phyloP scores from a whole-genome alignment of 2,329 filamentous ascomycete species.

The Venturia pyrina region DNA sequence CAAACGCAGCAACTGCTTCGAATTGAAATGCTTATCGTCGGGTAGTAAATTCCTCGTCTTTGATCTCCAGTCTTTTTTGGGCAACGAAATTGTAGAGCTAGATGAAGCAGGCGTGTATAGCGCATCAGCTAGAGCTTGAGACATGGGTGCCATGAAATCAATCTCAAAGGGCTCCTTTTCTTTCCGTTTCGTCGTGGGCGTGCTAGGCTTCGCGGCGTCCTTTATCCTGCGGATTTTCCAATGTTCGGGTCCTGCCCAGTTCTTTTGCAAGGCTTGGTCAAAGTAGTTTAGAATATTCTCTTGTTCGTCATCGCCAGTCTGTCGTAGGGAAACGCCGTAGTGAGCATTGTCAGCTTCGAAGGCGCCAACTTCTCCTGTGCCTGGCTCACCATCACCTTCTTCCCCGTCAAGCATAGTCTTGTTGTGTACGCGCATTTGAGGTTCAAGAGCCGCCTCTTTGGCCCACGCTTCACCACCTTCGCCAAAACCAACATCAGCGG shows the following conservation, averaged over 20 bases:
- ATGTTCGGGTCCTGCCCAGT: conserved; percentile 96
- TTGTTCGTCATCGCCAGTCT: conserved; percentile 60
- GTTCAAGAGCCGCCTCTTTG: conserved; percentile 74
- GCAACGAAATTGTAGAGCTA: conserved; percentile 71
- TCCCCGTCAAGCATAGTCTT: conserved; percentile 40
- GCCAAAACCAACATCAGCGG: conserved; percentile 71
- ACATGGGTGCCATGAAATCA: conserved; percentile 71
- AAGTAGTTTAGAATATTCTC: conserved; percentile 98
- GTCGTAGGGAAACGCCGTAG: conserved; percentile 71
- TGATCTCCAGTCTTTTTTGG: conserved; percentile 92
- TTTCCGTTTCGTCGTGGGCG: conserved; percentile 57
- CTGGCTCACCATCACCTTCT: conserved; percentile 37
- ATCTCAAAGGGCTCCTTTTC: conserved; percentile 97
- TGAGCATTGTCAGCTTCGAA: conserved; percentile 59
- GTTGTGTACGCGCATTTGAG: conserved; percentile 72
- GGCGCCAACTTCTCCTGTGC: conserved; percentile 35
- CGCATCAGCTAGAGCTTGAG: conserved; percentile 57
- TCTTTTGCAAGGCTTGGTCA: conserved; percentile 90
- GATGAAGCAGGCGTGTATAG: conserved; percentile 75
- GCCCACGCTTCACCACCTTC: conserved; percentile 97
- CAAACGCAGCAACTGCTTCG: conserved; percentile 73
- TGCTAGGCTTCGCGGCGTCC: conserved; percentile 50
- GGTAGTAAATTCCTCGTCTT: conserved; percentile 88
- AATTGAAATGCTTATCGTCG: conserved; percentile 98
- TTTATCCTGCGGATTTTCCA: conserved; percentile 97